phyloP scores from a whole-genome alignment of 2,329 filamentous ascomycete genomes.

The Nemania diffusa region DNA sequence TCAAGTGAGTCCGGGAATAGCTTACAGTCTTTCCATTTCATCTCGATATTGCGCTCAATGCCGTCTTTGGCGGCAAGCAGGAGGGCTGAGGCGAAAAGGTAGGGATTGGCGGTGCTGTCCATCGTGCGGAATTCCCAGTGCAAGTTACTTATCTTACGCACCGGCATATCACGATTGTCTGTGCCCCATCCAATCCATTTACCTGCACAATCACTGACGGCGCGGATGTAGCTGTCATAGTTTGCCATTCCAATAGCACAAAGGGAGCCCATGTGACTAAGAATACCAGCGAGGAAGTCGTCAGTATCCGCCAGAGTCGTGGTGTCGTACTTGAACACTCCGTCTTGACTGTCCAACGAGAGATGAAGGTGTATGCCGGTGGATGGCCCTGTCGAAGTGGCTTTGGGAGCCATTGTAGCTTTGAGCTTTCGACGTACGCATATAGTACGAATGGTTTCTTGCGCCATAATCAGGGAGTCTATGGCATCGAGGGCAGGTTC shows the following conservation, averaged over 20 bases:
- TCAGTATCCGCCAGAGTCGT: neutral
- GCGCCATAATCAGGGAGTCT: conserved; percentile 26
- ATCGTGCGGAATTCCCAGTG: conserved; percentile 28
- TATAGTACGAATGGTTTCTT: conserved; percentile 27
- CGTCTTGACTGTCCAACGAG: neutral
- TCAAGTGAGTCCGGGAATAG: conserved; percentile 17
- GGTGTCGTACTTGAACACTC: neutral
- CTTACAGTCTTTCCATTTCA: conserved; percentile 26
- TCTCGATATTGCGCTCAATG: neutral
- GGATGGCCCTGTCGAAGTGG: conserved; percentile 9
- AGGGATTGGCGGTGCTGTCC: conserved; percentile 21
- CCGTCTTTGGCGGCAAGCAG: conserved; percentile 13
- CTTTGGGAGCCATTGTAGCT: conserved; percentile 23
- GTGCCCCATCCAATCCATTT: conserved; percentile 29
- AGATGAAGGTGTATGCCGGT: conserved; percentile 26
- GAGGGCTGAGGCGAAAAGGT: conserved; percentile 12
- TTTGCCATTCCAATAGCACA: conserved; percentile 30
- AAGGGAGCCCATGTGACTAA: conserved; percentile 23
- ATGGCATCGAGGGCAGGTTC: conserved; percentile 15
- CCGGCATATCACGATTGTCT: conserved; percentile 23
- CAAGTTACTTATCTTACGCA: conserved; percentile 10
- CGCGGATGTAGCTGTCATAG: conserved; percentile 25
- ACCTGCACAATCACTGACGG: conserved; percentile 13
- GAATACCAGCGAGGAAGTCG: conserved; percentile 20
- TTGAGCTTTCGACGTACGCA: conserved; percentile 21